Conservation (phyloP, 495 filamentous ascomycete species). For the Penicillium ochrochloron region DNA sequence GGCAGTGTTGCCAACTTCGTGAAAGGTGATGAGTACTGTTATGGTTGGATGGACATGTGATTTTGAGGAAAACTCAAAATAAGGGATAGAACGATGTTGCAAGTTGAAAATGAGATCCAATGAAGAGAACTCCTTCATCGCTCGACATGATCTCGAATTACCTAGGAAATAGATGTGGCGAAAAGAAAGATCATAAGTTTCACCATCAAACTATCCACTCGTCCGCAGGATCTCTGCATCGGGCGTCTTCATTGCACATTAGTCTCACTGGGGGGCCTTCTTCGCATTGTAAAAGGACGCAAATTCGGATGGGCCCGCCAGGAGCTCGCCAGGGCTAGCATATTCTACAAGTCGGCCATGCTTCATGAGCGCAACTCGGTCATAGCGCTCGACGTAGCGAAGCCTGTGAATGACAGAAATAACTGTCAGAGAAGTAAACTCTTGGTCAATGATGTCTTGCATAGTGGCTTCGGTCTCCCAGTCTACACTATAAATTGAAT, state of each 20-base stretch:
- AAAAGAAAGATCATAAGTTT: no score
- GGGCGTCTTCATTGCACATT: background rate
- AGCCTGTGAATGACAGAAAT: conserved; percentile 60
- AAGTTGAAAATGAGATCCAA: no score
- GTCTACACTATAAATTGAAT: conserved; percentile 42
- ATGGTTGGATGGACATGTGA: no score
- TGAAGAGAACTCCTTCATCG: no score
- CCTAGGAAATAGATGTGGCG: no score
- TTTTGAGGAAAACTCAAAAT: no score
- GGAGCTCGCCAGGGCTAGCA: background rate
- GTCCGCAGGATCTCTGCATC: background rate
- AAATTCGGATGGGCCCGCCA: conserved; percentile 2
- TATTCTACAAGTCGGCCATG: conserved; percentile 11
- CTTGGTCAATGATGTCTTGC: conserved; percentile 52
- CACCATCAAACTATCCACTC: no score
- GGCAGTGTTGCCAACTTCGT: no score
- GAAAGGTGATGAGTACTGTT: no score
- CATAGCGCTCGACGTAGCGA: conserved; percentile 48
- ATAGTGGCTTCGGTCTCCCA: conserved; percentile 50
- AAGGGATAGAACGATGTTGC: no score
- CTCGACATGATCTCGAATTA: no score
- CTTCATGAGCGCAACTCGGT: conserved; percentile 39
- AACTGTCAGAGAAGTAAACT: conserved; percentile 55
- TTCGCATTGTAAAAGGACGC: conserved; percentile 8
- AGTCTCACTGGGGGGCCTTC: background rate